Base-by-base conservation (phyloP, 1,139 yeast species). In the Lodderomyces theae region DNA sequence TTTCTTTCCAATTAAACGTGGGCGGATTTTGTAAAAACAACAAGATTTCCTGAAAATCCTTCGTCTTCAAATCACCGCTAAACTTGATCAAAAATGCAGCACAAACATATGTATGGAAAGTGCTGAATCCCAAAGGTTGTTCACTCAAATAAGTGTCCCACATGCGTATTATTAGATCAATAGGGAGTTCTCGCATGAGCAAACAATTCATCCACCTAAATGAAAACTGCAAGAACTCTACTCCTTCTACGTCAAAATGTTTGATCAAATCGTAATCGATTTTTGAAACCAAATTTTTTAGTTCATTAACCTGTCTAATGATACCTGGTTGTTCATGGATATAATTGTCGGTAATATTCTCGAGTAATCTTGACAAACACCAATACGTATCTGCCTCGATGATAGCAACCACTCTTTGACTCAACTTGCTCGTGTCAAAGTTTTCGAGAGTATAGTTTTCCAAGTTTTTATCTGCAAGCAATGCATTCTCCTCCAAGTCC, bases 181-280 rank as follows among this genome's bases (percentile, higher is more conserved):
- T 80, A 35, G 83, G 80, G 34, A 92, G 72, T 57, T 92, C 99
- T 50, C 99, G 76, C 99, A 92, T 92, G 41, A 92, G 69, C 53
- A 92, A 68, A 64, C 99, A 92, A 63, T 94, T 92, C 97, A 94
- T 94, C 99, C 99, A 92, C 50, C 99, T 74, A 65, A 92, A 94
- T 22, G 96, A 79, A 63, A 92, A 92, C 60, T 94, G 98, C 50
- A 94, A 80, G 57, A 92, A 92, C 60, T 92, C 97, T 15, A 92
- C 80, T 34, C 85, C 86, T 59, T 92, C 97, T 1, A 63, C 58
- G 42, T 83, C 83, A 49, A 92, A 77, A 64, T 92, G 98, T 34
- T 71, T 69, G 34, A 82, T 81, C 33, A 92, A 68, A 23, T 78
- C 82, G 3, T 74, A 62, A 56, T 94, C 97, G 41, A 92, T 90